Evolutionary conservation across 2,329 filamentous ascomycete species (phyloP).

Genomic region (Colletotrichum paranaense): DNA sequence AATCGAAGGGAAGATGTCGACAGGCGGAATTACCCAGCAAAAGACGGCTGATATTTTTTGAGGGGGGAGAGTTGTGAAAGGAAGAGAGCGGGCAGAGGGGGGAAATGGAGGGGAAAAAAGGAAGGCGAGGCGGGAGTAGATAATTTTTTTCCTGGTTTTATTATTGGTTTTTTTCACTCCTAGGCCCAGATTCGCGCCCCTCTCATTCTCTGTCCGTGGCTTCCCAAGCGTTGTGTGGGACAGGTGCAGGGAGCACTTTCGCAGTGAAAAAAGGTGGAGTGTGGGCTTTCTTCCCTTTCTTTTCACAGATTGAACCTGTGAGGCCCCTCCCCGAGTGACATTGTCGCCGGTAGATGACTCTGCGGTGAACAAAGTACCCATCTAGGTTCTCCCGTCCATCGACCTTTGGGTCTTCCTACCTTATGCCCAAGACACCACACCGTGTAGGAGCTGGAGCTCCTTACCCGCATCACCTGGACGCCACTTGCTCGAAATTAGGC

Average conservation of each 20-base stretch:
- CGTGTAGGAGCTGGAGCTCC: neutral
- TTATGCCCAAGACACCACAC: neutral
- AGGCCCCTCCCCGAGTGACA: conserved; percentile 10
- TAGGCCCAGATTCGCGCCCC: conserved; percentile 32
- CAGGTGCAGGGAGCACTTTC: conserved; percentile 15
- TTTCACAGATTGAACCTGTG: conserved; percentile 8
- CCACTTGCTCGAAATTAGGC: neutral
- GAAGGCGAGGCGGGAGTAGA: conserved; percentile 37
- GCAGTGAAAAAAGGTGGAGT: conserved; percentile 29
- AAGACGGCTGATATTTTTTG: conserved; percentile 32
- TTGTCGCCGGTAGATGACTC: neutral
- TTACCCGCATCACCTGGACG: neutral
- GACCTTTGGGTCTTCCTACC: too few species aligned
- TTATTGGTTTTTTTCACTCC: conserved; percentile 35
- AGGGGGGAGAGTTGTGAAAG: conserved; percentile 34
- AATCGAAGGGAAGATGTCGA: conserved; percentile 39
- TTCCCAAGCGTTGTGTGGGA: conserved; percentile 19
- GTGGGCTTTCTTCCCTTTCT: conserved; percentile 1
- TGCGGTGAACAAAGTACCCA: neutral
- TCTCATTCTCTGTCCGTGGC: conserved; percentile 1
- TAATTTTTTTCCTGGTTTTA: conserved; percentile 39
- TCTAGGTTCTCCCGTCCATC: neutral
- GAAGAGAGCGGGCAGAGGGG: conserved; percentile 35
- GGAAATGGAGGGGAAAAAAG: conserved; percentile 36
- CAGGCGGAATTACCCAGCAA: conserved; percentile 37